Percentiles rank a stretch among this genome's conserved stretches.
Conservation (phyloP, 148 eudicot species). For the Diospyros kaki region DNA sequence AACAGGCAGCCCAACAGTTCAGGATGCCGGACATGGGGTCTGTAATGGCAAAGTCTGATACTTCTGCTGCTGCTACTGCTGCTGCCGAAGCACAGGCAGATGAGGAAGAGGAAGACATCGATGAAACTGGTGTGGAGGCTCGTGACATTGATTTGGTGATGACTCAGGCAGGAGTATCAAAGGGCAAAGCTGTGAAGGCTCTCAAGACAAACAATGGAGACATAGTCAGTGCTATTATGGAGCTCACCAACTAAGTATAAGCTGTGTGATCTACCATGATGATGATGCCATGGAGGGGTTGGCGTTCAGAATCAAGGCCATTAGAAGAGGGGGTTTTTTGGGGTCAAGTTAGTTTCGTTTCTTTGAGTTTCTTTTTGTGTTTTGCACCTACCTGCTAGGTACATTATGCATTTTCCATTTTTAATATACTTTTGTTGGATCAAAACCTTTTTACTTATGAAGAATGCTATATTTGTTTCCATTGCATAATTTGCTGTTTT, state of each 20-base stretch:
- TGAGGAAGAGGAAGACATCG: constrained; percentile 70
- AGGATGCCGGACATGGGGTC: constrained; percentile 61
- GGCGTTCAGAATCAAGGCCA: not conserved
- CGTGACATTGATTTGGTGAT: constrained; percentile 70
- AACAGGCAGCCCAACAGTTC: constrained; percentile 78
- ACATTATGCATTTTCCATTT: not conserved
- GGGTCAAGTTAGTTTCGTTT: not conserved
- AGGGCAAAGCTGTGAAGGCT: constrained; percentile 72
- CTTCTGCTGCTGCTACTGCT: constrained; percentile 32
- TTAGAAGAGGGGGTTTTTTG: not conserved
- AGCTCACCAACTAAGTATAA: constrained; percentile 45
- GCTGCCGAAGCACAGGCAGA: constrained; percentile 25
- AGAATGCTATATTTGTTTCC: not conserved
- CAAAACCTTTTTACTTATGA: not conserved
- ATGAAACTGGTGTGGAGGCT: constrained; percentile 62
- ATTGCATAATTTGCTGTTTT: no score
- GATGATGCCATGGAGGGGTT: not conserved
- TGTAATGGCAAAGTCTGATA: constrained; percentile 42
- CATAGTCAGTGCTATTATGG: constrained; percentile 77
- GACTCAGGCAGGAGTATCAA: constrained; percentile 76
- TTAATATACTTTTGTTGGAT: not conserved
- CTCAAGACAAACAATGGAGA: constrained; percentile 62
- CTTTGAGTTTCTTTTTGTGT: not conserved
- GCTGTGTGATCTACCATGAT: constrained; percentile 11
- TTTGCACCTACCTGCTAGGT: not conserved